phyloP scores from a whole-genome alignment of 108 stramenopile species.

The Nitzschia inconspicua region DNA sequence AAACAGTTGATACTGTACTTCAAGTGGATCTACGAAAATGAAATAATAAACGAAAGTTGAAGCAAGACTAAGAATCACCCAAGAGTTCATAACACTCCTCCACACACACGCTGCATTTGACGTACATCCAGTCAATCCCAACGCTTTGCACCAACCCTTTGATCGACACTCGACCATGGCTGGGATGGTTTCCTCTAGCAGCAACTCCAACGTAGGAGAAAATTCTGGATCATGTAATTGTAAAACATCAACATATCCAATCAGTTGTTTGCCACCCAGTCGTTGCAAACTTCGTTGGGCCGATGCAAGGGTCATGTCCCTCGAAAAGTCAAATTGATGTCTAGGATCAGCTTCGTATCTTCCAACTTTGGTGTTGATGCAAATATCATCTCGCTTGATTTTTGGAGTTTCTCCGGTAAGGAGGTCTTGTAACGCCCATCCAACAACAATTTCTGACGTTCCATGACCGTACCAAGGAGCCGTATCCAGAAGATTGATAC shows the following conservation, averaged over 20 bases:
- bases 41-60: too few species aligned
- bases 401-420: slow-evolving; percentile 4
- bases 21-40: slow-evolving; percentile 87
- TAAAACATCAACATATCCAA: slow-evolving; percentile 79
- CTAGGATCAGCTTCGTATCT: slow-evolving; percentile 74
- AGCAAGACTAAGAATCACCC: too few species aligned
- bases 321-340: slow-evolving; percentile 86
- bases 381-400: slow-evolving; percentile 37
- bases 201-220: slow-evolving; percentile 55
- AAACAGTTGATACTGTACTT: slow-evolving; percentile 79
- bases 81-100: too few species aligned
- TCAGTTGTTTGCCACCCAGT: slow-evolving; percentile 54
- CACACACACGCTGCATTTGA: too few species aligned
- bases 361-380: slow-evolving; percentile 83
- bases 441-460: slow-evolving; percentile 72
- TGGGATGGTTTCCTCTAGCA: slow-evolving; percentile 80
- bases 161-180: slow-evolving; percentile 57
- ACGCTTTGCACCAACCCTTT: slow-evolving; percentile 63
- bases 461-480: slow-evolving; percentile 93
- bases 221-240: slow-evolving; percentile 95
- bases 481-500: slow-evolving; percentile 79
- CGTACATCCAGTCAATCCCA: slow-evolving; percentile 92
- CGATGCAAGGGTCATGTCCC: slow-evolving; percentile 58
- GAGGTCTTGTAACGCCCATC: slow-evolving; percentile 62
- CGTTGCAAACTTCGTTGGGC: slow-evolving; percentile 65